Evolutionary conservation across 805 yeast species (phyloP), one percentile per base, ranked within the genome.

Genomic region (Candida rishiriensis): DNA sequence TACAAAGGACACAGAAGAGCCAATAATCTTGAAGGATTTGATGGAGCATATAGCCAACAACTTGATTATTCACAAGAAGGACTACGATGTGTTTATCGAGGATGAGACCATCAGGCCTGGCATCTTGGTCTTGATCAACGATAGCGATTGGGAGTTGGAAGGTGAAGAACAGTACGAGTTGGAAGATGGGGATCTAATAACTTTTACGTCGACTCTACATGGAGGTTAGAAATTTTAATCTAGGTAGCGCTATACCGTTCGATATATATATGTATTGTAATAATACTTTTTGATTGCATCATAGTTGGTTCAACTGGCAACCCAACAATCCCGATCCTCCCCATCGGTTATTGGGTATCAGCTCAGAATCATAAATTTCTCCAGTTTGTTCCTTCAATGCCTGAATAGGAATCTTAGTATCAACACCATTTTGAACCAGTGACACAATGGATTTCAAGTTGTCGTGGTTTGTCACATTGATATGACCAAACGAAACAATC

Each of bases 91-190:
- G 11, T 89, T 91, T 57, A 71, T 90, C 7, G 93, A 87, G 55
- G 90, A 87, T 53, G 95, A 72, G 10, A 76, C 83, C 1, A 81
- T 88, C 12, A 79, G 98, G 40, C 96, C 98, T 0, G 99, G 99
- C 2, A 88, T 91, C 38, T 69, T 91, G 48, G 96, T 93, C 10
- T 72, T 91, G 44, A 85, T 91, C 49, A 91, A 91, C 59, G 98
- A 91, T 60, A 81, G 95, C 0, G 99, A 91, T 66, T 91, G 98
- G 98, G 99, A 91, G 58, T 66, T 91, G 12, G 95, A 89, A 61
- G 98, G 88, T 10, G 89, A 83, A 63, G 89, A 87, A 54, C 84
- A 78, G 10, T 89, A 89, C 57, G 79, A 72, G n/a, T 62, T 93
- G 13, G 85, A 87, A 62, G 66, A 75, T 39, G 83, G 85, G 11